Evolutionary conservation across 208 protist genomes (phyloP), one percentile per base, ranked within the genome.

Genomic region (Wallacemonas collosoma): DNA sequence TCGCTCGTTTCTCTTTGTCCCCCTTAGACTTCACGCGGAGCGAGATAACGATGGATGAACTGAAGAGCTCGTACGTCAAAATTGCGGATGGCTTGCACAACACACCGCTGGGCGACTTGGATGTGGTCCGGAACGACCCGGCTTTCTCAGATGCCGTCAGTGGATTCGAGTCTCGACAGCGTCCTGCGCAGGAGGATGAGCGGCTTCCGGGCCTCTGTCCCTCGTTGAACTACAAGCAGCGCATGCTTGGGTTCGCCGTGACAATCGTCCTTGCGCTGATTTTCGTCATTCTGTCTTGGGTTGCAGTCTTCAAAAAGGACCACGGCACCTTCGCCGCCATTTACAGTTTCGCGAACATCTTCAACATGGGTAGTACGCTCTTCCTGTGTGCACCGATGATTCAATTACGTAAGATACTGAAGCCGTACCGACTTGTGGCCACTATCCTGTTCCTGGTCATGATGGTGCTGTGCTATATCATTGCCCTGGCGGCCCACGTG

Each of bases 381-480:
- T 93, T 93, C 61, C 80, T 93, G 2, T 90, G 82, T 62, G 91
- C 87, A 0, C 88, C 85, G 4, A 14, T 82, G 55, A 74, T 68
- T 8, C 91, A 93, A 68, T 3, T 91, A 11, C 87, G 85, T 74
- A 88, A 76, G 47, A 94, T 95, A 87, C 79, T 85, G 68, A 75
- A 89, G 39, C 57, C 77, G 39, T 85, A 75, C 3, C 86, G 88
- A 43, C 60, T 83, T 26, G 69, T 86, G 0, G 77, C 85, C 1
- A 88, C 88, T 1, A 63, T 93, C 2, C 57, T 91, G 2, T 93
- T 90, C 58, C 12, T 91, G 15, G 61, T 68, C 0, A 62, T 81
- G 43, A 77, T 93, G 73, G 65, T 89, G 14, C 64, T 91, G 63
- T 94, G 80, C 26, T 85, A 91, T 66, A 57, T 93, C 9, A 60